phyloP scores from a whole-genome alignment of 176 grass and related monocot species.

The Panicum miliaceum region DNA sequence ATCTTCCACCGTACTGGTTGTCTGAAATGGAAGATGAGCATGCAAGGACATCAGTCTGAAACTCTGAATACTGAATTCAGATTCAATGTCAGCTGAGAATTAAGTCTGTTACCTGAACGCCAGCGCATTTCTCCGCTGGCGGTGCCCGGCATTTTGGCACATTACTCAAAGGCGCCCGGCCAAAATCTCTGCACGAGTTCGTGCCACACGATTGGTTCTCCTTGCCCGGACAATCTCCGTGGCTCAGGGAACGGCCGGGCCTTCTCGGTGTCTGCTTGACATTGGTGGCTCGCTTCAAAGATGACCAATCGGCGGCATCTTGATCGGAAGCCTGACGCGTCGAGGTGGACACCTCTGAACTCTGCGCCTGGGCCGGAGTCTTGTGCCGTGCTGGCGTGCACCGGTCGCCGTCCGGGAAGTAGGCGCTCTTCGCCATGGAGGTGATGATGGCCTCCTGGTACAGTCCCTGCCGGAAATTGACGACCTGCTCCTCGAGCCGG shows the following conservation, averaged over 20 bases:
- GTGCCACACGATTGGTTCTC: constrained; percentile 60
- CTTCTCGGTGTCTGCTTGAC: constrained; percentile 49
- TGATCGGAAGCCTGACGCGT: constrained; percentile 27
- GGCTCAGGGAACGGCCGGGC: constrained; percentile 21
- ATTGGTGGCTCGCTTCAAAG: constrained; percentile 28
- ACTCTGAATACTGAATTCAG: not conserved
- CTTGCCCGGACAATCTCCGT: constrained; percentile 57
- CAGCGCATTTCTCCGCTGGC: constrained; percentile 36
- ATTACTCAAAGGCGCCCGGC: constrained; percentile 46
- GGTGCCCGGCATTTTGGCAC: constrained; percentile 34
- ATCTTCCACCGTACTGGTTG: constrained; percentile 26
- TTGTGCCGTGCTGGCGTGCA: constrained; percentile 41
- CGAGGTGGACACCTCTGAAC: constrained; percentile 23
- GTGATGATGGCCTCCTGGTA: constrained; percentile 74
- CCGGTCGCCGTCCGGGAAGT: constrained; percentile 11
- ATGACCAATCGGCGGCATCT: constrained; percentile 43
- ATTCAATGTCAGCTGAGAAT: not conserved
- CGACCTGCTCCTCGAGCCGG: constrained; percentile 84
- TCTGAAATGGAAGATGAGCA: constrained; percentile 47
- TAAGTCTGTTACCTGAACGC: constrained; percentile 41
- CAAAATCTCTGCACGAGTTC: constrained; percentile 51
- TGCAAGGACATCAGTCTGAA: constrained; percentile 21
- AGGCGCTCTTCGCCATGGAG: constrained; percentile 53
- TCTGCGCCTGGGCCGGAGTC: not conserved
- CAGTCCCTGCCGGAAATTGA: constrained; percentile 73